A percentile compares a stretch with the other conserved stretches of the same genome.
phyloP scores from a whole-genome alignment of 768 basidiomycete species.

The Boletus edulis region DNA sequence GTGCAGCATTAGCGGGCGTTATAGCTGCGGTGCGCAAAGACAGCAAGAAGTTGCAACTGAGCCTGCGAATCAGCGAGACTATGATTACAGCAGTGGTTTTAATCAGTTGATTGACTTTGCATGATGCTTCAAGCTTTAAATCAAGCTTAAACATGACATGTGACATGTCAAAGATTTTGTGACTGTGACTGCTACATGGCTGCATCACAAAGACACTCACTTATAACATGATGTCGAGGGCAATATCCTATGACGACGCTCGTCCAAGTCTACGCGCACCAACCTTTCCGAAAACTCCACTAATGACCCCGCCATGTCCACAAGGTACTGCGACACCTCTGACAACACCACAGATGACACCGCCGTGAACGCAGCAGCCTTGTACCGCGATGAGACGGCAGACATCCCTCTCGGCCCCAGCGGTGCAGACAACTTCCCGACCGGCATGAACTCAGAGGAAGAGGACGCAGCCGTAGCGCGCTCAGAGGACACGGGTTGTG shows the following conservation, averaged over 20 bases:
- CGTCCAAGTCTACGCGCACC: neutral
- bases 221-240: too few relatives aligned
- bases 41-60: neutral
- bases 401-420: neutral
- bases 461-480: neutral
- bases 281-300: too few relatives aligned
- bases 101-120: neutral
- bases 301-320: too few relatives aligned
- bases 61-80: neutral
- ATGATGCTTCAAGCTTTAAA: too few relatives aligned
- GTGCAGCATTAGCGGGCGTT: neutral
- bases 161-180: too few relatives aligned
- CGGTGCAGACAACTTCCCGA: neutral
- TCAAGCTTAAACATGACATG: too few relatives aligned
- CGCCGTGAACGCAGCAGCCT: neutral
- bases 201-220: too few relatives aligned
- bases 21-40: neutral
- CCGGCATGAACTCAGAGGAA: neutral
- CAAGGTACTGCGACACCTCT: neutral
- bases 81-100: neutral
- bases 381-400: neutral
- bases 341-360: neutral
- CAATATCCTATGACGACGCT: too few relatives aligned
- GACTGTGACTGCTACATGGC: too few relatives aligned
- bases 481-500: neutral